Evolutionary conservation across 1,284 basidiomycete genomes (phyloP).

Genomic region (Xerocomus nothofagi): DNA sequence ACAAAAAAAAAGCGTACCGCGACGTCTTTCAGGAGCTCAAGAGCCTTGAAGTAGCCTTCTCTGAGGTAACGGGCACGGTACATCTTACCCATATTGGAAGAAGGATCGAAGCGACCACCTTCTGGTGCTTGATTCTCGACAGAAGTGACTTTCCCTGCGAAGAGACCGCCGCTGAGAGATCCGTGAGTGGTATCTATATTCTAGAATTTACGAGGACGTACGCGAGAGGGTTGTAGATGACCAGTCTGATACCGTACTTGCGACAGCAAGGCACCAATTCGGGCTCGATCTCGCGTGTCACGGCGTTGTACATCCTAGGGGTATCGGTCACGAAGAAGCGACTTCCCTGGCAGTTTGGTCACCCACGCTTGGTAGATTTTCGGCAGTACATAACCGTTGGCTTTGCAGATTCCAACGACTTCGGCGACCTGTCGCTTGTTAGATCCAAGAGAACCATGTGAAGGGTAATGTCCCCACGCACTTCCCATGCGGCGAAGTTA

Average conservation of each 20-base stretch:
- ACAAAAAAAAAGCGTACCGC: slow-evolving; percentile 28
- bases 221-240: slow-evolving; percentile 42
- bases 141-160: slow-evolving; percentile 43
- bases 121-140: slow-evolving; percentile 28
- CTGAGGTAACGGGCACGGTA: slow-evolving; percentile 48
- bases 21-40: slow-evolving; percentile 42
- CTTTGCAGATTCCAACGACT: slow-evolving; percentile 52
- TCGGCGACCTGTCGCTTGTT: slow-evolving; percentile 46
- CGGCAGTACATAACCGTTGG: slow-evolving; percentile 51
- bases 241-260: slow-evolving; percentile 54
- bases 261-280: slow-evolving; percentile 58
- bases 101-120: slow-evolving; percentile 40
- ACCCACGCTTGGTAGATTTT: slow-evolving; percentile 51
- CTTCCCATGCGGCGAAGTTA: slow-evolving; percentile 33
- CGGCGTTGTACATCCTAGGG: slow-evolving; percentile 50
- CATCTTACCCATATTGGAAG: slow-evolving; percentile 35
- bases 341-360: not conserved
- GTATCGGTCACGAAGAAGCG: not conserved
- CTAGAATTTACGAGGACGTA: slow-evolving; percentile 11
- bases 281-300: slow-evolving; percentile 52
- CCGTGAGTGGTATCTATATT: not conserved
- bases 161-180: slow-evolving; percentile 13
- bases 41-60: slow-evolving; percentile 47
- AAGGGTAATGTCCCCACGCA: not conserved
- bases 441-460: not conserved